Conservation (phyloP, 164 flowering plant genomes). For the Umbellularia californica region DNA sequence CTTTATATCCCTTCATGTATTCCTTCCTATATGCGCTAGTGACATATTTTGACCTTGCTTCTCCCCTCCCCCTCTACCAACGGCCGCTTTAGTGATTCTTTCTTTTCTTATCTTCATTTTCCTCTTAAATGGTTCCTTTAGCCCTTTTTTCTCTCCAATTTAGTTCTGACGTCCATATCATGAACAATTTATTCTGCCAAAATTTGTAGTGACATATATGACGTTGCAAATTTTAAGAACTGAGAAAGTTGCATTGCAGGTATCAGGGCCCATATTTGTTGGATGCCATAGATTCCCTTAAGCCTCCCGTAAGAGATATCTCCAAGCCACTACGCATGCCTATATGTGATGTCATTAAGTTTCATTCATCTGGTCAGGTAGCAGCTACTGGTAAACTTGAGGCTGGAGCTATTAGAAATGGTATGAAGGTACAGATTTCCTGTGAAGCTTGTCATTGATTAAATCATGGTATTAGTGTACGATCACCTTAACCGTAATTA, state of each 20-base stretch:
- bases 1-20: no score
- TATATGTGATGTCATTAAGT: conserved; percentile 77
- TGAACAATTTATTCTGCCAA: no score
- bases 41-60: no score
- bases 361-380: conserved; percentile 55
- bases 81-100: no score
- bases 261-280: conserved; percentile 69
- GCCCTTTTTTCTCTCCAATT: no score
- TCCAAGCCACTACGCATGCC: conserved; percentile 89
- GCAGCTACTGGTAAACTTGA: conserved; percentile 89
- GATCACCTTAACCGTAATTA: background rate
- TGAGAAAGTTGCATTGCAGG: conserved; percentile 46
- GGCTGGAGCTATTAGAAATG: conserved; percentile 81
- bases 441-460: background rate
- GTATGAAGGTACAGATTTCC: conserved; percentile 53
- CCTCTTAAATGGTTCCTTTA: no score
- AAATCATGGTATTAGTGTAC: background rate
- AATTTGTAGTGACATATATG: background rate
- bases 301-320: conserved; percentile 70
- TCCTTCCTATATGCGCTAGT: no score
- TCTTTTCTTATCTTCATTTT: no score
- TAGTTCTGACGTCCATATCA: no score
- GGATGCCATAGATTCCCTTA: conserved; percentile 79
- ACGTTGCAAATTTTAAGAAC: background rate
- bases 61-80: no score